phyloP scores from a whole-genome alignment of 2,329 filamentous ascomycete species.

The Xylariales sp. region DNA sequence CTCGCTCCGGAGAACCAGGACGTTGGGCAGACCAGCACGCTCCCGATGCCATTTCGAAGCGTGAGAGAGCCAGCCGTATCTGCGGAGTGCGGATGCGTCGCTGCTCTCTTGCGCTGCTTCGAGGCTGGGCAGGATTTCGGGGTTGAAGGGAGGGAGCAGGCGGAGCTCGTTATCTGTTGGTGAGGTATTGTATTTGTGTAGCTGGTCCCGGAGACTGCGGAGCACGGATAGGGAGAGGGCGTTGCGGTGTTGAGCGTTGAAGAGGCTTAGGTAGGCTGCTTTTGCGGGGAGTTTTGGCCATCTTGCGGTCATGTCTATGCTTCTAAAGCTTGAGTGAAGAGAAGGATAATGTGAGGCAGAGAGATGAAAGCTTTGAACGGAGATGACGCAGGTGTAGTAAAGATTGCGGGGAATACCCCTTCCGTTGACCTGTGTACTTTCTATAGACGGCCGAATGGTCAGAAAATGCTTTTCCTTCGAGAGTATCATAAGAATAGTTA shows the following conservation, averaged over 20 bases:
- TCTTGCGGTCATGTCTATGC: background rate
- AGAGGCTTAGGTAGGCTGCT: conserved; percentile 21
- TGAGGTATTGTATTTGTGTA: conserved; percentile 18
- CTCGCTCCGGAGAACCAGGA: conserved; percentile 26
- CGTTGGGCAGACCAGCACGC: conserved; percentile 21
- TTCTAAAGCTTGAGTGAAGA: background rate
- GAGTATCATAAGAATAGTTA: too few relatives aligned
- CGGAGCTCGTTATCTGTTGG: conserved; percentile 16
- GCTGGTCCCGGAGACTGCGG: conserved; percentile 20
- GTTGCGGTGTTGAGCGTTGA: conserved; percentile 21
- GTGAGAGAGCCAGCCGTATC: conserved; percentile 25
- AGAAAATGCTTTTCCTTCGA: too few relatives aligned
- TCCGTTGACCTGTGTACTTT: too few relatives aligned
- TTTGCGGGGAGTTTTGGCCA: conserved; percentile 20
- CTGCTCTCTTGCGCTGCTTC: conserved; percentile 4
- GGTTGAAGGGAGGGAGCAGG: conserved; percentile 24
- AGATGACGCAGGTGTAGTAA: too few relatives aligned
- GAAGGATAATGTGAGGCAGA: too few relatives aligned
- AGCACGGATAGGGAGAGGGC: conserved; percentile 21
- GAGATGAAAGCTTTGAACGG: too few relatives aligned
- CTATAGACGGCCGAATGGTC: too few relatives aligned
- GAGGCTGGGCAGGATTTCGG: conserved; percentile 15
- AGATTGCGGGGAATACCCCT: too few relatives aligned
- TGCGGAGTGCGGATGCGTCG: background rate
- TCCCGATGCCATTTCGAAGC: conserved; percentile 17